Evolutionary conservation across 116 monocot genomes (phyloP), one percentile per base, ranked within the genome.

Genomic region (Dioscorea cayenensis): DNA sequence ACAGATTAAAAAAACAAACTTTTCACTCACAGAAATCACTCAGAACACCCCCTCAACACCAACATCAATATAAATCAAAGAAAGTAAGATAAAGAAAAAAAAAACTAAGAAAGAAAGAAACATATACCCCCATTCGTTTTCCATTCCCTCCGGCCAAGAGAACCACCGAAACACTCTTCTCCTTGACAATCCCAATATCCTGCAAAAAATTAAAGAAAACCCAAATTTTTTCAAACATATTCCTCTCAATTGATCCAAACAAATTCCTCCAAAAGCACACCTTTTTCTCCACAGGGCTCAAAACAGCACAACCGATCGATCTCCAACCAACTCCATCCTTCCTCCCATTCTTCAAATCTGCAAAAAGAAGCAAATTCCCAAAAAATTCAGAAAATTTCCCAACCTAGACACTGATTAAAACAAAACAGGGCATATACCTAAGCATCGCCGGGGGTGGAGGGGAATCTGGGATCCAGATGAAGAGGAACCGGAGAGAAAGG

Each of bases 81-180:
- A 55, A 12, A 55, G 18, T 51, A 49, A n/a, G 27, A 35, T 6
- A 28, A 48, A n/a, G 19, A 68, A 12, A 50, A 63, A 12, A 50
- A 63, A 20, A 69, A 52, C 0, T 1, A 38, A 38, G 0, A 69
- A 71, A 60, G 63, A 66, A 10, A 65, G 27, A 63, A 49, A 71
- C 9, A 68, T 17, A 37, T 88, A 92, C 96, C 83, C 92, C 96
- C 96, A 96, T 96, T 17, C 96, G 63, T 73, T 85, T 96, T 55
- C 96, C 96, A 72, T 75, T 82, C 16, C 96, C 96, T 75, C 96
- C 96, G 0, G 96, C 85, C 75, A 96, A 73, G 21, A 96, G 82
- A 63, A 96, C 75, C 73, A 96, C 96, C 6, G 92, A 96, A 67
- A 96, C 90, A 55, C 92, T 90, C 83, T 64, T 90, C 67, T 92